phyloP scores from a whole-genome alignment of 768 basidiomycete genomes.

The Cyclocybe cylindracea region DNA sequence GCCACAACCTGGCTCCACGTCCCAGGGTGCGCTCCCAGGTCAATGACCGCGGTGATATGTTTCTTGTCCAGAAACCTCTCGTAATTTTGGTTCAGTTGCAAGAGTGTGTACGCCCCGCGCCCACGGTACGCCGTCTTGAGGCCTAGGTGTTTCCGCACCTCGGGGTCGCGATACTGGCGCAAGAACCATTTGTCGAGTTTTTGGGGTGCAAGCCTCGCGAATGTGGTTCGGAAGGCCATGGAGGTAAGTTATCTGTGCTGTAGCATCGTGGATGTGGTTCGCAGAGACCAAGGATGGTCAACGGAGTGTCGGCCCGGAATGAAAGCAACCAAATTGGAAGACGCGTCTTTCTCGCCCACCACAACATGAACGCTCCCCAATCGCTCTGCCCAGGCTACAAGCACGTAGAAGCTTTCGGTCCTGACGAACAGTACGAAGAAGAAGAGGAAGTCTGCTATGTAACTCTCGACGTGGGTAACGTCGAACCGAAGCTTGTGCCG shows the following conservation, averaged over 20 bases:
- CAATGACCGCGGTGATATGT: constrained; percentile 70
- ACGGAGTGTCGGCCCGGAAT: neutral
- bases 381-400: constrained; percentile 59
- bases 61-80: constrained; percentile 49
- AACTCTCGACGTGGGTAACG: constrained; percentile 70
- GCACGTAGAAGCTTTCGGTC: constrained; percentile 67
- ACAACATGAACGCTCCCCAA: constrained; percentile 18
- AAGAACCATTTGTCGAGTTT: constrained; percentile 65
- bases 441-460: constrained; percentile 68
- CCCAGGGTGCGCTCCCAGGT: constrained; percentile 91
- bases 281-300: neutral
- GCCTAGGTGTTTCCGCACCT: constrained; percentile 53
- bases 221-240: constrained; percentile 18
- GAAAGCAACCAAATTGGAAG: neutral
- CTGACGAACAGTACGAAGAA: constrained; percentile 66
- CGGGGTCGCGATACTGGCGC: constrained; percentile 72
- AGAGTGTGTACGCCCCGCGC: constrained; percentile 89
- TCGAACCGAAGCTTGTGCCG: constrained; percentile 76
- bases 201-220: constrained; percentile 17
- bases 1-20: constrained; percentile 92
- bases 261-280: neutral
- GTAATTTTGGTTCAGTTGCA: constrained; percentile 70
- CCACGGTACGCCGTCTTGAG: constrained; percentile 63
- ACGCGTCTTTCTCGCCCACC: neutral
- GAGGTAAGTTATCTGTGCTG: constrained; percentile 3